Base-by-base conservation (phyloP, 768 basidiomycete species). In the Imleria badia region DNA sequence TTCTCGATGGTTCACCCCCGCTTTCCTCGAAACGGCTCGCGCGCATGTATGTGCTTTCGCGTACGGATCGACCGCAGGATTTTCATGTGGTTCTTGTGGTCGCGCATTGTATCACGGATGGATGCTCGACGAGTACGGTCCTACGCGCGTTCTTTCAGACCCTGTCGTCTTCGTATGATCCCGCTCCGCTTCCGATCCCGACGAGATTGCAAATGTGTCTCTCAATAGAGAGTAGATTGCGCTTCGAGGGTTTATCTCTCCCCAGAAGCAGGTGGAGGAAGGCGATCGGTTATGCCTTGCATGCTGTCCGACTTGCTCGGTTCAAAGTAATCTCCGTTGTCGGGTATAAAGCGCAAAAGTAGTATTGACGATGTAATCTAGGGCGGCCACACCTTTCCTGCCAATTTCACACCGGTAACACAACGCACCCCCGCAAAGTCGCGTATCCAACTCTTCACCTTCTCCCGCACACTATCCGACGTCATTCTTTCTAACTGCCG, bases 341-440 rank as follows among this genome's bases (percentile, higher is more conserved):
- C 26, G 41, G 35, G 31, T 47, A 31, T 33, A 48, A 34, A 45
- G 48, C 14, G 36, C 39, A n/a, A 30, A 11, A 13, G 17, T n/a
- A 19, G 10, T 30, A 36, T 10, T 52, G 36, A 45, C 10, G 5
- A 20, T 10, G 19, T 1, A 29, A 31, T 15, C 6, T 60, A 84
- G 81, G 82, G 82, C 15, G 82, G 83, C 2, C 82, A 83, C 47
- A 78, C 79, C 0, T 66, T 84, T 3, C 80, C 81, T 2, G 69
- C 76, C 43, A 74, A 63, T 8, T 60, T 74, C 29, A 73, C 75
- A 3, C 57, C 66, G 26, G 48, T 59, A 11, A 78, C 78, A 2
- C 60, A 62, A 23, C 65, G 64, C 40, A 76, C 72, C 0, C 78
- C 78, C n/a, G 74, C 81, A 19, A 62, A 63, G 30, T 76, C 76